Evolutionary conservation across 2,329 filamentous ascomycete genomes (phyloP).

Genomic region (Dendrostoma leiphaemia): DNA sequence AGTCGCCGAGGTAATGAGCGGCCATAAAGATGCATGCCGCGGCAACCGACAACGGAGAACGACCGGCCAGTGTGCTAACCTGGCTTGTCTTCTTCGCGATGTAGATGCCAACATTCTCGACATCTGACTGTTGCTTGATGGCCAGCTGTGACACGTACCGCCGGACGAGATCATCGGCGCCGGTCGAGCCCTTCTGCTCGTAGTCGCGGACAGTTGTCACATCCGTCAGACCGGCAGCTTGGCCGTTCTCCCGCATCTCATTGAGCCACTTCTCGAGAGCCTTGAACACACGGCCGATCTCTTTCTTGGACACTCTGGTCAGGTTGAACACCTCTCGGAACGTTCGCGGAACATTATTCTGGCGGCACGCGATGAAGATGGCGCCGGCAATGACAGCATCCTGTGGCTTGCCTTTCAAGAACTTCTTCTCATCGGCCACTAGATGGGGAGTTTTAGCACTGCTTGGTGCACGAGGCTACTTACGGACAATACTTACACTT

Average conservation of each 20-base stretch:
- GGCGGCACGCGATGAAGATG: conserved; percentile 95
- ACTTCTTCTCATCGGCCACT: conserved; percentile 82
- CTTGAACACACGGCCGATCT: conserved; percentile 96
- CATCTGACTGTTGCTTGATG: conserved; percentile 66
- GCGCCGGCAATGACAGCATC: conserved; percentile 93
- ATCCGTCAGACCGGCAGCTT: conserved; percentile 44
- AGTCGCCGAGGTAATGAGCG: conserved; percentile 78
- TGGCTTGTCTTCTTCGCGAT: conserved; percentile 76
- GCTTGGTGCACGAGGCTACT: neutral
- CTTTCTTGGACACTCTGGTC: conserved; percentile 94
- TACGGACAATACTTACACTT: conserved; percentile 48
- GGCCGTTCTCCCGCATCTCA: conserved; percentile 65
- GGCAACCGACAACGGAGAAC: conserved; percentile 89
- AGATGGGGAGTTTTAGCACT: neutral
- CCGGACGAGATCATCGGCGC: conserved; percentile 78
- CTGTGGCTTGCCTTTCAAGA: conserved; percentile 93
- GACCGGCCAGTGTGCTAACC: conserved; percentile 80
- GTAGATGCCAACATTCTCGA: conserved; percentile 76
- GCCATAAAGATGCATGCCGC: conserved; percentile 97
- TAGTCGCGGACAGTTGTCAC: conserved; percentile 65
- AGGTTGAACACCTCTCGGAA: conserved; percentile 94
- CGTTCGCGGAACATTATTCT: conserved; percentile 80
- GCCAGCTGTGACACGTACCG: conserved; percentile 86
- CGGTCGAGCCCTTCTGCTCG: conserved; percentile 72
- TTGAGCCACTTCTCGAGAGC: conserved; percentile 83